A percentile compares a stretch with the other conserved stretches of the same genome.
Evolutionary conservation across 192 early-diverging fungal species (phyloP).

Genomic region (Backusella macrospora): DNA sequence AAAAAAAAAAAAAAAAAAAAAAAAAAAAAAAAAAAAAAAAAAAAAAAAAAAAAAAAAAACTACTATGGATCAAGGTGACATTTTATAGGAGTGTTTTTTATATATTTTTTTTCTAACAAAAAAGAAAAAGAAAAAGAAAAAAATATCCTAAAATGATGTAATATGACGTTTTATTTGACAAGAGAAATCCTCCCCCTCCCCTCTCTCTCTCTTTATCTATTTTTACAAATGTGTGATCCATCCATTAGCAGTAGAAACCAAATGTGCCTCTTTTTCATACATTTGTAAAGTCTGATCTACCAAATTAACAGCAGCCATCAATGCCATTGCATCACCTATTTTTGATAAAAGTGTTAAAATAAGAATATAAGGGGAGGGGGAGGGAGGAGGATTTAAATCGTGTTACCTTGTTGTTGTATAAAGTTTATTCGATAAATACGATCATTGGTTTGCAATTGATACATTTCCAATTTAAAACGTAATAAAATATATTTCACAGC

Average conservation of each 20-base stretch:
- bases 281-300: conserved; percentile 17
- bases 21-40: too few relatives aligned
- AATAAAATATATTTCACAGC: conserved; percentile 8
- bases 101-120: too few relatives aligned
- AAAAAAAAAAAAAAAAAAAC: too few relatives aligned
- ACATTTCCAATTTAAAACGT: conserved; percentile 25
- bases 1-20: background rate
- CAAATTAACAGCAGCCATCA: conserved; percentile 16
- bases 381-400: background rate
- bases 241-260: conserved; percentile 23
- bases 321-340: conserved; percentile 22
- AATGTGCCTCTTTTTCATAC: conserved; percentile 30
- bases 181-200: background rate
- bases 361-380: too few relatives aligned
- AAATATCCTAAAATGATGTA: background rate
- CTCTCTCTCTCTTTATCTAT: background rate
- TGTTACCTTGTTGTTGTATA: conserved; percentile 32
- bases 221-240: conserved; percentile 20
- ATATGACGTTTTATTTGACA: background rate
- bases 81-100: too few relatives aligned
- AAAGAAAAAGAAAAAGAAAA: background rate
- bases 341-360: background rate
- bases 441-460: background rate
- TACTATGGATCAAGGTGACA: too few relatives aligned
- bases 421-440: conserved; percentile 20